phyloP scores from a whole-genome alignment of 2,329 filamentous ascomycete species.

The Fusarium globosum region DNA sequence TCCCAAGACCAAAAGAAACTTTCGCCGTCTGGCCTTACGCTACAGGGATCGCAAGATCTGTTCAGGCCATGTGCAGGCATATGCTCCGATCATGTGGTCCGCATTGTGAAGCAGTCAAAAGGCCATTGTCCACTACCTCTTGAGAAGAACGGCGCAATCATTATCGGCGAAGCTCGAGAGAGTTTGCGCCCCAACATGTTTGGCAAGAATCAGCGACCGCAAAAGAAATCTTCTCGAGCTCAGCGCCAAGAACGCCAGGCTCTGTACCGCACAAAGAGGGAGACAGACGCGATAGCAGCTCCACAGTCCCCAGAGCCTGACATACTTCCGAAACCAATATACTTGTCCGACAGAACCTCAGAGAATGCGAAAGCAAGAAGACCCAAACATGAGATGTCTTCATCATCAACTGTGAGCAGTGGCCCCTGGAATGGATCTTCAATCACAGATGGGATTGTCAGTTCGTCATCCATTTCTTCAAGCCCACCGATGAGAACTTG shows the following conservation, averaged over 20 bases:
- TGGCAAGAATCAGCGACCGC: background rate
- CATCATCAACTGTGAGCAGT: background rate
- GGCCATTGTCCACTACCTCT: background rate
- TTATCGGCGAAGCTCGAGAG: background rate
- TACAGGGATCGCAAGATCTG: background rate
- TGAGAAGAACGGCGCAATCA: background rate
- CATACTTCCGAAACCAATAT: background rate
- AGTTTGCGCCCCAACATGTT: background rate
- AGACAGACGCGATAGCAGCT: fast-evolving
- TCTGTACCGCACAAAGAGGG: background rate
- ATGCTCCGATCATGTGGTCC: background rate
- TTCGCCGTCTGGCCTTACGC: background rate
- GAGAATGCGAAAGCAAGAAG: background rate
- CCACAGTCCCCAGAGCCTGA: fast-evolving
- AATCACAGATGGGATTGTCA: background rate
- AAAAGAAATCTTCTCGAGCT: background rate
- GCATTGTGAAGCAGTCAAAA: background rate
- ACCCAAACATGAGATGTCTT: background rate
- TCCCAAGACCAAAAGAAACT: background rate
- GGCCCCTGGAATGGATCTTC: background rate
- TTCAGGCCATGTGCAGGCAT: background rate
- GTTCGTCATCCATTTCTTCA: background rate
- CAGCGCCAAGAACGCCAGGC: background rate
- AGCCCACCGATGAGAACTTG: background rate
- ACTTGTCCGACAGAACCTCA: fast-evolving